phyloP scores from a whole-genome alignment of 2,329 filamentous ascomycete species.

The Laburnicola sp. region DNA sequence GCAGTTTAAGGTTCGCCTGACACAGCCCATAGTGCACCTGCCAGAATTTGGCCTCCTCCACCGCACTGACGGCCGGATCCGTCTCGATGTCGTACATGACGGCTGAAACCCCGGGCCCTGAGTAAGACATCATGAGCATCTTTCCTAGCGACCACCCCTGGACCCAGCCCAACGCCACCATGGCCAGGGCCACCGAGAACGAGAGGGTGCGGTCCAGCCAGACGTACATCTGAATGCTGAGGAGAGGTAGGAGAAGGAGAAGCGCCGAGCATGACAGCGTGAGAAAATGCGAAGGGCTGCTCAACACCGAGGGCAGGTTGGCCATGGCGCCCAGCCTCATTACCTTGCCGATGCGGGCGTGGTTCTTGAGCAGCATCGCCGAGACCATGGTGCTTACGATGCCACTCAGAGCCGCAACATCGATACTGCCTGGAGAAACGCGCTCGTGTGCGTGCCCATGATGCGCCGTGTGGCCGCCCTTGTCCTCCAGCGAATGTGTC shows the following conservation, averaged over 20 bases:
- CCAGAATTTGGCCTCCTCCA: constrained; percentile 96
- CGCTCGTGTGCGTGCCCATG: constrained; percentile 62
- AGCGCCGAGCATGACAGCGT: constrained; percentile 84
- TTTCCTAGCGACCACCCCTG: constrained; percentile 83
- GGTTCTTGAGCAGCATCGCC: constrained; percentile 84
- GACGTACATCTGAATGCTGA: constrained; percentile 77
- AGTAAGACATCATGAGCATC: constrained; percentile 95
- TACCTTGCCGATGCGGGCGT: constrained; percentile 86
- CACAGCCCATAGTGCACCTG: constrained; percentile 97
- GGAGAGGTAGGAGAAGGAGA: constrained; percentile 77
- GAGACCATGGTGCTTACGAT: constrained; percentile 83
- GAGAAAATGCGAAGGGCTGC: constrained; percentile 92
- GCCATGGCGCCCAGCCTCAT: constrained; percentile 85
- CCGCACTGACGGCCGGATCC: constrained; percentile 72
- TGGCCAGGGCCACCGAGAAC: constrained; percentile 76
- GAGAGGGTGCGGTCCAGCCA: constrained; percentile 85
- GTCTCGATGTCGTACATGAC: constrained; percentile 84
- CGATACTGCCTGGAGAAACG: constrained; percentile 74
- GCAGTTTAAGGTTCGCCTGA: constrained; percentile 89
- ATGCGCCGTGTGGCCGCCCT: constrained; percentile 73
- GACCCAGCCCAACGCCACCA: constrained; percentile 84
- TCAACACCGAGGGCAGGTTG: constrained; percentile 80
- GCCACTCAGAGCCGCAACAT: constrained; percentile 78
- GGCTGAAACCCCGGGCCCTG: constrained; percentile 62
- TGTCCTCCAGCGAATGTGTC: constrained; percentile 83